Percentiles rank a stretch among this genome's conserved stretches.
Evolutionary conservation across 176 grass and related monocot genomes (phyloP).

Genomic region (Oropetium thomaeum): DNA sequence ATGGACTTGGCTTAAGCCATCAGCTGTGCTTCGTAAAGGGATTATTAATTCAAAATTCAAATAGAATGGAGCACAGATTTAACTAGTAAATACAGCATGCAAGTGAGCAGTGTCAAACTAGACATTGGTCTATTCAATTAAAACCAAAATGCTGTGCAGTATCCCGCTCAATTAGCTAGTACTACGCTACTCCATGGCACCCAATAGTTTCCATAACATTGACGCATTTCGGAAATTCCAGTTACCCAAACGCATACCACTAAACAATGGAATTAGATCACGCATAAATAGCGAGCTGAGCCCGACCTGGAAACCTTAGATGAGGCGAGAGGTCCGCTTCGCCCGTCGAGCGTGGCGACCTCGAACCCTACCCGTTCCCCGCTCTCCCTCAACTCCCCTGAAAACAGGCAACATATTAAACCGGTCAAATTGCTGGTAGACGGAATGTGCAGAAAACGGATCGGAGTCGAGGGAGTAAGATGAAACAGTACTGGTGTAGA

Average conservation of each 20-base stretch:
- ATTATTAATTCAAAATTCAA: not conserved
- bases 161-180: not conserved
- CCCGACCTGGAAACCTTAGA: constrained; percentile 60
- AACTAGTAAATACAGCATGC: not conserved
- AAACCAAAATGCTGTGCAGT: not conserved
- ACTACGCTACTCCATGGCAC: not conserved
- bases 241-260: not conserved
- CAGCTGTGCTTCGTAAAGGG: not conserved
- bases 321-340: constrained; percentile 61
- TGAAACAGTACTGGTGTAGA: constrained; percentile 73
- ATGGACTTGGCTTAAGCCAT: not conserved
- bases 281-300: not conserved
- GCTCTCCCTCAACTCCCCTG: constrained; percentile 74
- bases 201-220: not conserved
- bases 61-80: not conserved
- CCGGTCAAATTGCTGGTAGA: constrained; percentile 24
- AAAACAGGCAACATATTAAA: not conserved
- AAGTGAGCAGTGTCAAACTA: not conserved
- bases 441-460: not conserved
- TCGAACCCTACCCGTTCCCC: constrained; percentile 80
- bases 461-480: not conserved
- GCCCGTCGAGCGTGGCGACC: constrained; percentile 71
- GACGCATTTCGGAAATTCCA: not conserved
- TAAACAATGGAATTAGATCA: constrained; percentile 10
- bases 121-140: not conserved